These are phyloP conservation scores for Eremothecium coryli DNA, from an alignment of 1,139 yeast species.

Conservation along the genomic window DNA sequence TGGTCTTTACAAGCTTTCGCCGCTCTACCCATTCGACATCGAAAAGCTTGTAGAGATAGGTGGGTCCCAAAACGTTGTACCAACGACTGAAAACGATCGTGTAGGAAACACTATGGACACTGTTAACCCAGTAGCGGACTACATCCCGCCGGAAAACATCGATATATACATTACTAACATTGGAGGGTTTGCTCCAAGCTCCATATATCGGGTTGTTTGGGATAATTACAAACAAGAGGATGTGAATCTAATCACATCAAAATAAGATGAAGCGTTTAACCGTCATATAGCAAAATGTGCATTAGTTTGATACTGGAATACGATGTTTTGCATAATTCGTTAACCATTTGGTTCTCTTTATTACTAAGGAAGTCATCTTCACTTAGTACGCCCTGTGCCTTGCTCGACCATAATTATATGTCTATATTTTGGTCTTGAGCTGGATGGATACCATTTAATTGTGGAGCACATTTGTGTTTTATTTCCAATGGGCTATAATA, in stretches of 20 bases:
- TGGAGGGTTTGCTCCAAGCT: constrained; percentile 95
- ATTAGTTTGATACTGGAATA: background rate
- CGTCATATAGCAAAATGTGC: no score
- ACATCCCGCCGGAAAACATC: constrained; percentile 86
- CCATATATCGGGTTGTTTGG: constrained; percentile 86
- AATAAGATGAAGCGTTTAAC: no score
- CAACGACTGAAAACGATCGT: constrained; percentile 30
- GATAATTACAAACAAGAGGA: constrained; percentile 90
- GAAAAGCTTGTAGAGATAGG: constrained; percentile 89
- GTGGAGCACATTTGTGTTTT: no score
- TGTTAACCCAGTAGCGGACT: constrained; percentile 85
- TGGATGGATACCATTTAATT: constrained; percentile 34
- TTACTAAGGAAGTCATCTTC: no score
- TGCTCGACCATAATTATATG: constrained; percentile 50
- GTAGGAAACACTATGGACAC: constrained; percentile 59
- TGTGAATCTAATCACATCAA: constrained; percentile 39
- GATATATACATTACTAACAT: constrained; percentile 91
- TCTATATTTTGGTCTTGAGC: constrained; percentile 43
- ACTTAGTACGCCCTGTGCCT: constrained; percentile 61
- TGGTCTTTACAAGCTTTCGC: constrained; percentile 87
- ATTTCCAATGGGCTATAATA: constrained; percentile 15
- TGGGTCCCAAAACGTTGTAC: constrained; percentile 45
- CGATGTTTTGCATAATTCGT: constrained; percentile 1
- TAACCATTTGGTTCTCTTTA: background rate
- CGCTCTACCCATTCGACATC: constrained; percentile 86